A percentile compares a stretch with the other conserved stretches of the same genome.
phyloP scores from a whole-genome alignment of 257 asterid genomes.

The Lantana camara region DNA sequence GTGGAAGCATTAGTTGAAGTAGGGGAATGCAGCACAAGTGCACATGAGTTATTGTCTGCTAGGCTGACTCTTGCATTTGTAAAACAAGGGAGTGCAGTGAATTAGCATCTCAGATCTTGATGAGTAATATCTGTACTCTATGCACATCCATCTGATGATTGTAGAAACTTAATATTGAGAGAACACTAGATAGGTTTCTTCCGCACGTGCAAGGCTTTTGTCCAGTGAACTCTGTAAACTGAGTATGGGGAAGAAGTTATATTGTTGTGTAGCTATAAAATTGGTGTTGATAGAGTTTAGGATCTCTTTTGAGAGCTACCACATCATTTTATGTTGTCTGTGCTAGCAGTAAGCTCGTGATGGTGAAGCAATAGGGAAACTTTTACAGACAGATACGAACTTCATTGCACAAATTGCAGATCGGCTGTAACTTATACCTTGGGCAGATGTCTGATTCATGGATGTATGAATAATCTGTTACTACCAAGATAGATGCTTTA shows the following conservation, averaged over 20 bases:
- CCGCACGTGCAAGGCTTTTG: constrained; percentile 1
- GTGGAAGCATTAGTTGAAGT: not conserved
- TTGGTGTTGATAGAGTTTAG: not conserved
- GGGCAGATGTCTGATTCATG: not conserved
- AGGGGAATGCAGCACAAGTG: constrained; percentile 2
- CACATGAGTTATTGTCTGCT: not conserved
- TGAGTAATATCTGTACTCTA: not conserved
- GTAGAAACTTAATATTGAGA: not conserved
- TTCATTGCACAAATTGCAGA: constrained; percentile 11
- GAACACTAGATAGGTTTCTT: constrained; percentile 1
- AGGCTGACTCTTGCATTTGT: not conserved
- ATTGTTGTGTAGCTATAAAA: constrained; percentile 5
- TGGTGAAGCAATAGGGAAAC: constrained; percentile 1
- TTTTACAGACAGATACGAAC: not conserved
- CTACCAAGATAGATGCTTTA: not conserved
- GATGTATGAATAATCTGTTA: constrained; percentile 1
- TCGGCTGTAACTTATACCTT: constrained; percentile 24
- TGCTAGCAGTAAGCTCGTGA: not conserved
- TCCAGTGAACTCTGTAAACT: not conserved
- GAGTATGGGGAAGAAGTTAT: constrained; percentile 6
- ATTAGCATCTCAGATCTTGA: not conserved
- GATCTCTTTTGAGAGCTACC: not conserved
- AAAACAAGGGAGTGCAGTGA: not conserved
- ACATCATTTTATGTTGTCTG: not conserved
- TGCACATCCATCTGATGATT: not conserved